Evolutionary conservation across 1,284 basidiomycete species (phyloP).

Genomic region (Cryptococcus jaspeensis): DNA sequence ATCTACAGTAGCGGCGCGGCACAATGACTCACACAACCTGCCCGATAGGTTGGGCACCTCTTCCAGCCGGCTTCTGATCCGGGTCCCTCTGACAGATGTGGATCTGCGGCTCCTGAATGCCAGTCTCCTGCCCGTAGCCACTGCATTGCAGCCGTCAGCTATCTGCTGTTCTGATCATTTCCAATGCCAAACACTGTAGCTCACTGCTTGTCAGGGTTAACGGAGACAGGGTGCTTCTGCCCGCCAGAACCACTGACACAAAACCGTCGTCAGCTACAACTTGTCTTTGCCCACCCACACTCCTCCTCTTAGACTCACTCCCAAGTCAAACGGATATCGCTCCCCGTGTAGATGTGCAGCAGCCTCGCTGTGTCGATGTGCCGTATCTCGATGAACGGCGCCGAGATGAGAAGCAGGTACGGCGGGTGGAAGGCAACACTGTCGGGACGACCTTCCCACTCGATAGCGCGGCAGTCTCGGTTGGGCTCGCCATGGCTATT

Average conservation of each 20-base stretch:
- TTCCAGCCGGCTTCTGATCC: slow-evolving; percentile 23
- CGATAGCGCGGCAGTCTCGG: slow-evolving; percentile 68
- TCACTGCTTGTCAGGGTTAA: slow-evolving; percentile 41
- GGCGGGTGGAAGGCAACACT: slow-evolving; percentile 83
- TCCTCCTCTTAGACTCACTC: too few relatives aligned
- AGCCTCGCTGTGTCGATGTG: slow-evolving; percentile 81
- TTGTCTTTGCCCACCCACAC: too few relatives aligned
- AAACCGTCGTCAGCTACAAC: not conserved
- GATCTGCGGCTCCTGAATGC: slow-evolving; percentile 47
- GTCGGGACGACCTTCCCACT: slow-evolving; percentile 92
- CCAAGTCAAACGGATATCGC: slow-evolving; percentile 82
- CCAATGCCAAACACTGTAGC: not conserved
- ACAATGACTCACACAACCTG: slow-evolving; percentile 42
- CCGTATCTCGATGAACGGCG: slow-evolving; percentile 88
- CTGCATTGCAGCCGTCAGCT: slow-evolving; percentile 10
- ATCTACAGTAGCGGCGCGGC: not conserved
- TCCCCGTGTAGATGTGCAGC: slow-evolving; percentile 80
- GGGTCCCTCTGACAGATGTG: slow-evolving; percentile 49
- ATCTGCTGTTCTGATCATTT: not conserved
- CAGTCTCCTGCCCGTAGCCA: slow-evolving; percentile 49
- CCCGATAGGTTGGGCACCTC: slow-evolving; percentile 37
- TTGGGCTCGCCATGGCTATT: slow-evolving; percentile 77
- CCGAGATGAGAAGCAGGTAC: slow-evolving; percentile 85
- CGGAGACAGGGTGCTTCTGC: slow-evolving; percentile 25
- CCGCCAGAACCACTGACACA: slow-evolving; percentile 43